Evolutionary conservation across 345 rosid genomes (phyloP), one percentile per base, ranked within the genome.

Genomic region (Boechera retrofracta): DNA sequence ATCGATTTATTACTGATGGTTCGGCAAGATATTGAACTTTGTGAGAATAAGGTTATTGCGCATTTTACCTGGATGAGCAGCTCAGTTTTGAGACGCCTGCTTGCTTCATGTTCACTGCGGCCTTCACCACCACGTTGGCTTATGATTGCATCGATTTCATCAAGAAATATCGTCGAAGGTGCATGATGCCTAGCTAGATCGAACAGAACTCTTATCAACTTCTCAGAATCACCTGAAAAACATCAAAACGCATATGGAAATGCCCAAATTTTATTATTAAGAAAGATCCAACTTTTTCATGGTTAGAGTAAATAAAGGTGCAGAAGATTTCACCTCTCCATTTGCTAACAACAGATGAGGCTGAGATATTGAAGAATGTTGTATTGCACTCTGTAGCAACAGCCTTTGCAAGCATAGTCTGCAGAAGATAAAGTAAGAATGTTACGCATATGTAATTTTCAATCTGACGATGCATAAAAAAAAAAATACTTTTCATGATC

Each of bases 361-460:
- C 98, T 31, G 98, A 94, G 64, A 94, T 94, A 48, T 94, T 94
- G 86, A 94, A 94, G 85, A 94, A 94, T 8, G 98, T 94, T 12
- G 98, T 94, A 63, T 94, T 90, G 87, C 98, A 94, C 79, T 94
- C 98, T 32, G 98, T 92, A 57, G 98, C 98, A 78, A 94, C 97
- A 60, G 98, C 98, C 85, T 92, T 90, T n/a, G 98, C 98, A 74
- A 94, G 97, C 98, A 94, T 90, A 56, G 99, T 95, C 99, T 95
- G 88, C 31, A 51, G 10, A 66, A 66, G 39, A 51, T 16, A 3
- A 66, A 51, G 48, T 8, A 59, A 26, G 31, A 65, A 10, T 53
- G 66, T 66, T 56, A 56, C 5, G 70, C 26, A 45, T n/a, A 5
- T 3, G 10, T 53, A 35, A 7, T 52, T 36, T 67, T 16, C 36